A percentile compares a stretch with the other conserved stretches of the same genome.
Evolutionary conservation across 345 rosid species (phyloP).

Genomic region (Dovyalis caffra): DNA sequence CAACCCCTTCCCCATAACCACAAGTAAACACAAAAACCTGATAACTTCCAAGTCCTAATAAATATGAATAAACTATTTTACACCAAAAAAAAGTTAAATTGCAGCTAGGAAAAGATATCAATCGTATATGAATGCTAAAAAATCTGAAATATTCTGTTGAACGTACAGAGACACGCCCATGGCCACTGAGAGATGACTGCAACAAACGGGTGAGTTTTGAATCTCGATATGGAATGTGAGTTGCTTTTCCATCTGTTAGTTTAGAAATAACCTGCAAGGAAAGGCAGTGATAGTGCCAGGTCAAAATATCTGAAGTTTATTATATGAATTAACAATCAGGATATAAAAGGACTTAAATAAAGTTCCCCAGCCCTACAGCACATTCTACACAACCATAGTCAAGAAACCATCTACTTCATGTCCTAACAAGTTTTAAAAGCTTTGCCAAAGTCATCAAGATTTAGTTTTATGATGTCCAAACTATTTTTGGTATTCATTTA

Average conservation of each 20-base stretch:
- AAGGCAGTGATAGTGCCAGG: slow-evolving; percentile 6
- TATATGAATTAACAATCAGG: background rate
- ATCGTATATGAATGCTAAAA: slow-evolving; percentile 12
- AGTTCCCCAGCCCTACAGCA: background rate
- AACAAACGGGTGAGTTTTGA: slow-evolving; percentile 70
- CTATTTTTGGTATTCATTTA: background rate
- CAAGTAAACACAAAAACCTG: background rate
- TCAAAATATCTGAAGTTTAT: no score
- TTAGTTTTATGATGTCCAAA: background rate
- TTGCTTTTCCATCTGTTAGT: slow-evolving; percentile 60
- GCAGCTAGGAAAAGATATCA: background rate
- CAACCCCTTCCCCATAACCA: background rate
- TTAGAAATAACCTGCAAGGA: slow-evolving; percentile 58
- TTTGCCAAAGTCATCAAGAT: background rate
- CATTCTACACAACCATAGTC: background rate
- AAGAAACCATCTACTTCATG: slow-evolving; percentile 11
- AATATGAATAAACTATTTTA: background rate
- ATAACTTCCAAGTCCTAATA: background rate
- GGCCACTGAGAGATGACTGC: slow-evolving; percentile 75
- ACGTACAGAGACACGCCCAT: slow-evolving; percentile 67
- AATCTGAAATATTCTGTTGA: background rate
- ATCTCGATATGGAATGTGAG: slow-evolving; percentile 72
- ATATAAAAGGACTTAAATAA: background rate
- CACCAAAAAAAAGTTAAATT: background rate
- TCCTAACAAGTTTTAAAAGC: background rate